phyloP scores from a whole-genome alignment of 805 yeast species.

The Metschnikowia continentalis region DNA sequence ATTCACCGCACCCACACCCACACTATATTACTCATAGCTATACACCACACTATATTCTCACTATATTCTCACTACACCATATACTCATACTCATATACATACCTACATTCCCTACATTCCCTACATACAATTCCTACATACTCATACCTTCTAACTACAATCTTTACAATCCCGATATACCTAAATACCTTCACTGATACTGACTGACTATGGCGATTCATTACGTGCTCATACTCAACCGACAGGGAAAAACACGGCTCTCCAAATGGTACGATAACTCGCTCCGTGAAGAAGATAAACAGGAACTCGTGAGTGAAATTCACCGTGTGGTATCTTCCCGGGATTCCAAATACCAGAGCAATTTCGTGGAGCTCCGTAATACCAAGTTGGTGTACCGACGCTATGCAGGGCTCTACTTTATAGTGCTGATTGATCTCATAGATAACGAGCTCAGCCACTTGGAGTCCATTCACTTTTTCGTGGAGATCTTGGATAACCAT shows the following conservation, averaged over 20 bases:
- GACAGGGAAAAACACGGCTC: slow-evolving; percentile 90
- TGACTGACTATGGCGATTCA: slow-evolving; percentile 56
- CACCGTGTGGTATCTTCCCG: slow-evolving; percentile 78
- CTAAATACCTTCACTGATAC: no score
- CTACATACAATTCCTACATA: no score
- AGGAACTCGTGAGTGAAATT: slow-evolving; percentile 51
- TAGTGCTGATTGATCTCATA: slow-evolving; percentile 71
- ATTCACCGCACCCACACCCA: no score
- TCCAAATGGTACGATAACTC: slow-evolving; percentile 65
- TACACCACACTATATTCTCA: no score
- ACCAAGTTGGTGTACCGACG: slow-evolving; percentile 76
- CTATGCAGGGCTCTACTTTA: slow-evolving; percentile 88
- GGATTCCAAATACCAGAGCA: slow-evolving; percentile 79
- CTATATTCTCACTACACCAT: no score
- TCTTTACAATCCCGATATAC: no score
- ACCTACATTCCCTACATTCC: no score
- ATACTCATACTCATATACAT: no score
- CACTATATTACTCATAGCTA: no score
- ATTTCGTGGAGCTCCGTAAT: slow-evolving; percentile 61
- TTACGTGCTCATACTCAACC: slow-evolving; percentile 75
- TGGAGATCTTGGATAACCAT: slow-evolving; percentile 80
- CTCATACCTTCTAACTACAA: no score
- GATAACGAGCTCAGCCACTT: slow-evolving; percentile 82
- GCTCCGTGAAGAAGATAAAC: slow-evolving; percentile 28
- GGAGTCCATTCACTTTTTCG: slow-evolving; percentile 82